Conservation (phyloP, 148 eudicot genomes). For the Rheum nobile region DNA sequence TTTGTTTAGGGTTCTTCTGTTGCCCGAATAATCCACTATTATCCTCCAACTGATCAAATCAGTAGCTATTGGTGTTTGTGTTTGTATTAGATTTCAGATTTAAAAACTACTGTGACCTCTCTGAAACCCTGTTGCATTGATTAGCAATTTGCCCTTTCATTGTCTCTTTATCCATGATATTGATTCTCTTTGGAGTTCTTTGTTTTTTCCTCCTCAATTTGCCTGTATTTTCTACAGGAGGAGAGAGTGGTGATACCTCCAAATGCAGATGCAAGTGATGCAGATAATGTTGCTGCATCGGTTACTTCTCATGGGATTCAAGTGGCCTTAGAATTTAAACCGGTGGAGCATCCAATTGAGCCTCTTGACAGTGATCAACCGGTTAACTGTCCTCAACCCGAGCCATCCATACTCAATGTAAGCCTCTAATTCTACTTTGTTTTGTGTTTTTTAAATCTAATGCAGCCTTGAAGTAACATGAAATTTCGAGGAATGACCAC, state of each 20-base stretch:
- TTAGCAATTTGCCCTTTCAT: not conserved
- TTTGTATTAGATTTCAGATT: not conserved
- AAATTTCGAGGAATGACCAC: not conserved
- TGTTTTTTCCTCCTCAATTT: too few species aligned
- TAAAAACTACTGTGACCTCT: not conserved
- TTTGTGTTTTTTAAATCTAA: too few species aligned
- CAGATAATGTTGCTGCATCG: constrained; percentile 14
- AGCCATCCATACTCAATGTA: constrained; percentile 89
- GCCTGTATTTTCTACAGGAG: constrained; percentile 35
- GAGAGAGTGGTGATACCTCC: constrained; percentile 33
- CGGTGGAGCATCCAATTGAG: constrained; percentile 74
- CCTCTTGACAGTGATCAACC: constrained; percentile 76
- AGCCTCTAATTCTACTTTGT: constrained; percentile 13
- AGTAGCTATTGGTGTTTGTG: not conserved
- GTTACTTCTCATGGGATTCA: constrained; percentile 47
- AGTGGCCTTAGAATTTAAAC: constrained; percentile 65
- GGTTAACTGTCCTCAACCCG: constrained; percentile 74
- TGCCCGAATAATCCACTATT: not conserved
- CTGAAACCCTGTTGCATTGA: not conserved
- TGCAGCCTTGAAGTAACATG: not conserved
- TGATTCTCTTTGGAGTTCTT: not conserved
- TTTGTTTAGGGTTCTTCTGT: not conserved
- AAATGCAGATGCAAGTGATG: constrained; percentile 22
- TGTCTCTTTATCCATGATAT: not conserved
- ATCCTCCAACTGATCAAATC: not conserved